These are phyloP conservation scores for Trichoderma sp. DNA, from an alignment of 2,329 filamentous ascomycete species.

Conservation along the genomic window DNA sequence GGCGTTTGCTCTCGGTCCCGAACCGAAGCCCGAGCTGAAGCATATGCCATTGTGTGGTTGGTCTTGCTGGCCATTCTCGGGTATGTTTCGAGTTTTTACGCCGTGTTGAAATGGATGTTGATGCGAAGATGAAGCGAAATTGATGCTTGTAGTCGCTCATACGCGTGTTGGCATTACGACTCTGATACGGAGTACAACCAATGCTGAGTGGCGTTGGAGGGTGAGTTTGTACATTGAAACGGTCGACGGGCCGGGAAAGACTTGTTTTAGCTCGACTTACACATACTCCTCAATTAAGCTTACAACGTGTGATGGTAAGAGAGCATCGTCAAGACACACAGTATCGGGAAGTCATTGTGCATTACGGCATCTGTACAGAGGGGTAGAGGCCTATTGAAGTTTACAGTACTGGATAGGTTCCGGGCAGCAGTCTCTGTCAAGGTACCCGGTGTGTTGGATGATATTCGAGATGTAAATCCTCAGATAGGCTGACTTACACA, in stretches of 20 bases:
- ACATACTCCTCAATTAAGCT: neutral
- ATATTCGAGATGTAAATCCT: neutral
- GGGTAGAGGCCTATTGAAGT: neutral
- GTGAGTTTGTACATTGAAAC: neutral
- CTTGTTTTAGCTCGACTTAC: neutral
- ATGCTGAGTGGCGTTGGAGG: neutral
- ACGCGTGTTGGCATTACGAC: neutral
- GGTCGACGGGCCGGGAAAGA: neutral
- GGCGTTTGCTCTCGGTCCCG: conserved; percentile 10
- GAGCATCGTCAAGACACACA: neutral
- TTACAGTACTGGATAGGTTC: neutral
- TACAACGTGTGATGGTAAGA: neutral
- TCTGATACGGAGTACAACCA: neutral
- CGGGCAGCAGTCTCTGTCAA: neutral
- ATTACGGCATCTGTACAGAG: neutral
- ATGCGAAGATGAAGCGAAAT: neutral
- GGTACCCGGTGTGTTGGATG: too few species aligned
- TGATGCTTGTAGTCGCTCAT: neutral
- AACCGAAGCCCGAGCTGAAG: conserved; percentile 1
- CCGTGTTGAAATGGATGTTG: neutral
- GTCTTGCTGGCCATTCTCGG: neutral
- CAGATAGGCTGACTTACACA: neutral
- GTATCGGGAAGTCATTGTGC: neutral
- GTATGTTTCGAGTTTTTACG: neutral
- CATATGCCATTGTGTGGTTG: neutral